phyloP scores from a whole-genome alignment of 169 alveolate genomes.

The Cryptosporidium ubiquitum region DNA sequence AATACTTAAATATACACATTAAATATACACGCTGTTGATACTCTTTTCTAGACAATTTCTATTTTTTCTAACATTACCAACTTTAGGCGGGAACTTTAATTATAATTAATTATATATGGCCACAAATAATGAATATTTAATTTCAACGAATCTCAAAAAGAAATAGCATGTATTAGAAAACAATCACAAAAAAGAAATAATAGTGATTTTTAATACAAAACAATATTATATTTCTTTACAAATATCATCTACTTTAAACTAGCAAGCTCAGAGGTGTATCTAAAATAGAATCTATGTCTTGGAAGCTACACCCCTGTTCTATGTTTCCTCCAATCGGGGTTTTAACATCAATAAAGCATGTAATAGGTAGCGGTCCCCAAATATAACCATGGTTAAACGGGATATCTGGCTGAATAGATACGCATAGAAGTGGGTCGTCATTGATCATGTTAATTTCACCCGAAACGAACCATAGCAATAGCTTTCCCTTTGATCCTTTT shows the following conservation, averaged over 20 bases:
- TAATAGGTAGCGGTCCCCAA: constrained; percentile 72
- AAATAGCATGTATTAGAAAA: background rate
- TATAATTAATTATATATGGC: no score
- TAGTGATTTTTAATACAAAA: background rate
- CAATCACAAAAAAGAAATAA: background rate
- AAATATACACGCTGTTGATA: background rate
- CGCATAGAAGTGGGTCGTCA: constrained; percentile 47
- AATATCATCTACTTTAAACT: background rate
- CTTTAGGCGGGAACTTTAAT: constrained; percentile 7
- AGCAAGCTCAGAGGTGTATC: constrained; percentile 59
- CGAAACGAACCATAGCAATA: constrained; percentile 55
- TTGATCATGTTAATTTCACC: constrained; percentile 27
- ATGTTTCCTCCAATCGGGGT: background rate
- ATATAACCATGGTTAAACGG: constrained; percentile 56
- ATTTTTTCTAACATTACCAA: background rate
- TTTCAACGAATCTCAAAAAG: background rate
- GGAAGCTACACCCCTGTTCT: constrained; percentile 3
- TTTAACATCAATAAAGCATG: constrained; percentile 52
- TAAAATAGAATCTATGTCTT: constrained; percentile 49
- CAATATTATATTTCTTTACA: background rate
- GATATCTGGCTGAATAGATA: constrained; percentile 60
- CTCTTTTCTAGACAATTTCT: constrained; percentile 23
- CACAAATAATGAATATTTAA: no score
- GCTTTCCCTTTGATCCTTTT: constrained; percentile 45
- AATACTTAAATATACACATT: constrained; percentile 5